Percentiles rank a stretch among this genome's conserved stretches.
Evolutionary conservation across 2,329 filamentous ascomycete genomes (phyloP).

Genomic region (Neoascochyta sp.): DNA sequence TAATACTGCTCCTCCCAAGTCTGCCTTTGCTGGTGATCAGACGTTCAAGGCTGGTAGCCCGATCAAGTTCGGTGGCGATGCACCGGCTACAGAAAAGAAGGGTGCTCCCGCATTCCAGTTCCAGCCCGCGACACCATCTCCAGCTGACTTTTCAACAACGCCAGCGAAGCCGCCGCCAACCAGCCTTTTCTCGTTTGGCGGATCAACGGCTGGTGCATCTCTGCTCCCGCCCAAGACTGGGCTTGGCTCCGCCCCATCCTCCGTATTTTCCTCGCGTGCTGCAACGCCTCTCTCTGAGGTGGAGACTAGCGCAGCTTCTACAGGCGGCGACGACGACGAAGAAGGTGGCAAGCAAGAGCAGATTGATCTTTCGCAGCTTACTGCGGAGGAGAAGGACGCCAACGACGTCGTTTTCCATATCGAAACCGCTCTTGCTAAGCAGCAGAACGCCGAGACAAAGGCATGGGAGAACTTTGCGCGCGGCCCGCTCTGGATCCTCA

Average conservation of each 20-base stretch:
- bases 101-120: conserved; percentile 22
- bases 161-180: conserved; percentile 23
- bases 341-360: conserved; percentile 28
- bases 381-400: conserved; percentile 27
- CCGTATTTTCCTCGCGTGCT: conserved; percentile 36
- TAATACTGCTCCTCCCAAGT: conserved; percentile 26
- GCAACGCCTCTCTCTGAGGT: conserved; percentile 35
- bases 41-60: conserved; percentile 36
- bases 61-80: conserved; percentile 32
- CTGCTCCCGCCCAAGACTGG: conserved; percentile 18
- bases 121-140: conserved; percentile 25
- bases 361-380: conserved; percentile 31
- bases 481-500: conserved; percentile 36
- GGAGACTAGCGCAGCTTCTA: conserved; percentile 28
- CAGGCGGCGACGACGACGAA: conserved; percentile 26
- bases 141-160: conserved; percentile 25
- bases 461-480: conserved; percentile 31
- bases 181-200: conserved; percentile 24
- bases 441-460: conserved; percentile 22
- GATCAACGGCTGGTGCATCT: conserved; percentile 13
- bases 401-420: conserved; percentile 36
- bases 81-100: conserved; percentile 21
- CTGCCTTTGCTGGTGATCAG: conserved; percentile 33
- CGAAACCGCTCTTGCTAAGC: conserved; percentile 26
- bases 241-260: conserved; percentile 21